Percentiles rank a stretch among this genome's conserved stretches.
phyloP scores from a whole-genome alignment of 352 stramenopile genomes.

The Phytophthora uliginosa region DNA sequence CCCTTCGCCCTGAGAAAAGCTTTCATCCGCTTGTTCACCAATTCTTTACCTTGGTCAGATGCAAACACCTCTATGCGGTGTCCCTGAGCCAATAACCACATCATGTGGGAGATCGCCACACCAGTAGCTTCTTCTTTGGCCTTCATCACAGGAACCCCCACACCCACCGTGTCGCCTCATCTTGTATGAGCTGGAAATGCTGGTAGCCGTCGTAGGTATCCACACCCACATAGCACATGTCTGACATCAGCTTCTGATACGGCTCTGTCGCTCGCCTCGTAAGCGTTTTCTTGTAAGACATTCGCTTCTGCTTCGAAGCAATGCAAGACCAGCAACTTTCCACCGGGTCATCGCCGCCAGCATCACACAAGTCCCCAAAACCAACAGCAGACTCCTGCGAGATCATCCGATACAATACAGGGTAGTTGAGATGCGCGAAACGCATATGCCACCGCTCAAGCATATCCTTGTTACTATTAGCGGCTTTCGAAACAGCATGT shows the following conservation, averaged over 20 bases:
- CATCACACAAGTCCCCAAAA: background rate
- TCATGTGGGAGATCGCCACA: background rate
- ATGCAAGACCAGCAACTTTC: background rate
- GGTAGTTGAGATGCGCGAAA: background rate
- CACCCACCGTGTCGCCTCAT: background rate
- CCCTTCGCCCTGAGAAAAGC: conserved; percentile 2
- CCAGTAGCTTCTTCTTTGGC: background rate
- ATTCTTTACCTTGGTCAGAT: background rate
- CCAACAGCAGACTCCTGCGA: background rate
- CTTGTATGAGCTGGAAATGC: background rate
- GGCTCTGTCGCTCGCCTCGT: background rate
- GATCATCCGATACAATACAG: background rate
- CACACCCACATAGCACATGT: background rate
- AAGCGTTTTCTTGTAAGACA: background rate
- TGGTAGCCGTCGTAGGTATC: background rate
- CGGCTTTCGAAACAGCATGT: background rate
- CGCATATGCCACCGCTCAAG: background rate
- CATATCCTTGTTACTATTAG: background rate
- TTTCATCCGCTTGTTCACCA: conserved; percentile 1
- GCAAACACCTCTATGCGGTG: conserved; percentile 8
- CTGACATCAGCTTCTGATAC: background rate
- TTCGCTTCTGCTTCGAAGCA: background rate
- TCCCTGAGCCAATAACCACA: conserved; percentile 5
- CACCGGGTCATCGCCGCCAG: background rate
- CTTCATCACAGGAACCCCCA: conserved; percentile 7